Evolutionary conservation across 2,329 filamentous ascomycete species (phyloP), one percentile per base, ranked within the genome.

Genomic region (Periconia sp.): DNA sequence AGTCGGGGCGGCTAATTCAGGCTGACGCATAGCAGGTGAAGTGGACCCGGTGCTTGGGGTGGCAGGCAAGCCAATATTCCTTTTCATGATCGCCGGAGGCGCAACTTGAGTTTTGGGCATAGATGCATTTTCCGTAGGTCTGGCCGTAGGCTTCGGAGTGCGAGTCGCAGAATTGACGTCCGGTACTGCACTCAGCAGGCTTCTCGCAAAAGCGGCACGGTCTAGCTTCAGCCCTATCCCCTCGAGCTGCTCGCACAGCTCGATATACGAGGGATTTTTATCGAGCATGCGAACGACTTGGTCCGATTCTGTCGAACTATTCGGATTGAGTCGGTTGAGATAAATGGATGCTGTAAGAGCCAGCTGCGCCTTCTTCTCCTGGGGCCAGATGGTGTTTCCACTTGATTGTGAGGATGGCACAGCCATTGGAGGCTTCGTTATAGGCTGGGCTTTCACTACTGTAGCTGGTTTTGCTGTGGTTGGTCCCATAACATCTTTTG

Each of bases 211-310:
- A 0, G 70, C 64, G 5, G 77, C 74, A 40, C 79, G 70, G 48
- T 83, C 76, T 23, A 84, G 68, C 22, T 61, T 68, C 12, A 81
- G 65, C 0, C 76, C 77, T 52, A 71, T 71, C 1, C 52, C 57
- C 48, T 84, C 81, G 4, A 84, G 61, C 32, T 71, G 68, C 46
- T 79, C 73, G 53, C 81, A 84, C 3, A 84, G 62, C 36, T 79
- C 72, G 45, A 76, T 73, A 48, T 83, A 84, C 2, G 73, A 79
- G 2, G 80, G 79, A 50, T 83, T 82, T 6, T 65, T 57, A 36
- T 81, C 69, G 7, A 84, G 67, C 25, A 83, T 70, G 2, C 56
- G 59, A 16, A 75, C 58, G 8, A 84, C 66, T 15, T 73, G 63
- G 8, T 71, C 61, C 7, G 68, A 43, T 8, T 65, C 61, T 6